Evolutionary conservation across 2,329 filamentous ascomycete species (phyloP), one percentile per base, ranked within the genome.

Genomic region (Escovopsis sp.): DNA sequence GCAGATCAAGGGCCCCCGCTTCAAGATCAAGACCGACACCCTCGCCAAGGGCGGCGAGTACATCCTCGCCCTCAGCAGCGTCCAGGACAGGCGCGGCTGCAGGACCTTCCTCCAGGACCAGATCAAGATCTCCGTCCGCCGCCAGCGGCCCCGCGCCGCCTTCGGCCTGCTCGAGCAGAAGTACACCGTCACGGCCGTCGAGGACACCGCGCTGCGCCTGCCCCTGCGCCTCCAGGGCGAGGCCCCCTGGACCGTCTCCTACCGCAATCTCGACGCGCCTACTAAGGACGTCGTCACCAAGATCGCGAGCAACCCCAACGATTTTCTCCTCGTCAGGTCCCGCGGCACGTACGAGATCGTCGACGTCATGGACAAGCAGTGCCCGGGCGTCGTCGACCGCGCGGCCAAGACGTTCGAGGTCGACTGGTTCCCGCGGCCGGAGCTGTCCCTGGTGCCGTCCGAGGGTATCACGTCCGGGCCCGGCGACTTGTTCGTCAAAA

Each of bases 131-230:
- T 72, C 78, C 11, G 90, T 96, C 34, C 75, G 87, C 34, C 79
- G 86, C 37, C 88, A 96, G 57, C 79, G 82, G 45, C 90, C 90
- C 7, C 79, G 85, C 46, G 88, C 73, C 6, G 75, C 77, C 3
- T 98, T 98, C 57, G 88, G 86, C 9, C 66, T 81, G 34, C 65
- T 96, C 28, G 87, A 94, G 44, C 82, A 82, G 48, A 84, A 80
- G 53, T 73, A 80, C 38, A 72, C 64, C 39, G 68, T 85, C 30
- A 74, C 77, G 49, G 81, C 81, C 12, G 67, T 96, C 12, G 85
- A 94, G 53, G 77, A 77, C 37, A 77, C 76, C 33, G 64, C 67
- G 17, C 67, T 93, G 28, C 70, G 75, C 34, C 62, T 98, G 35
- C 92, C 90, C 11, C 58, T 98, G 34, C 78, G 86, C 37, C 67